Evolutionary conservation across 257 asterid species (phyloP).

Genomic region (Avicennia marina): DNA sequence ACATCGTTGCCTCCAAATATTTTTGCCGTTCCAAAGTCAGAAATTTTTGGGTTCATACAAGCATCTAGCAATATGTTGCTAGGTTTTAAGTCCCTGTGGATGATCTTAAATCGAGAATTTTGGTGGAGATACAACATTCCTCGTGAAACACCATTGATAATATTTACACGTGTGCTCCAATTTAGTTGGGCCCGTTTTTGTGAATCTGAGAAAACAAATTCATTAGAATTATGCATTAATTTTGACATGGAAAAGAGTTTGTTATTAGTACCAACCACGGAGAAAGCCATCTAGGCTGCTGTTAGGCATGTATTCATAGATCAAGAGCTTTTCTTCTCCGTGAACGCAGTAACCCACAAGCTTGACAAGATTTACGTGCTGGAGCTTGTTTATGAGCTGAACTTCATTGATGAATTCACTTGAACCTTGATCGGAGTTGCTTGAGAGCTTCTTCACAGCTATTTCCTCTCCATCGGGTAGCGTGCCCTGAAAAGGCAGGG

Average conservation of each 20-base stretch:
- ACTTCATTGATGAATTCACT: slow-evolving; percentile 25
- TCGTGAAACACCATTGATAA: slow-evolving; percentile 10
- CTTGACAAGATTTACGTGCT: slow-evolving; percentile 21
- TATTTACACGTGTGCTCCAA: slow-evolving; percentile 14
- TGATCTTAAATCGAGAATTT: slow-evolving; percentile 21
- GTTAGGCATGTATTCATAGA: slow-evolving; percentile 15
- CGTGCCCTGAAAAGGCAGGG: background rate
- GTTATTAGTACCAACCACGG: slow-evolving; percentile 9
- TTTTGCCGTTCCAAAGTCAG: slow-evolving; percentile 27
- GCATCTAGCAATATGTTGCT: slow-evolving; percentile 11
- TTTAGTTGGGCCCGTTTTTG: slow-evolving; percentile 6
- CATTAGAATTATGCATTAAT: too few relatives aligned
- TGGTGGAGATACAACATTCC: slow-evolving; percentile 21
- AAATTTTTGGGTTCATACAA: slow-evolving; percentile 19
- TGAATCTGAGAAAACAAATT: slow-evolving; percentile 3
- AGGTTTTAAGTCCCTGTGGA: slow-evolving; percentile 9
- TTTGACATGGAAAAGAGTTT: background rate
- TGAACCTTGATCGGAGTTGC: slow-evolving; percentile 13
- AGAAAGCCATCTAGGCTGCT: slow-evolving; percentile 20
- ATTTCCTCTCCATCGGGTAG: slow-evolving; percentile 11
- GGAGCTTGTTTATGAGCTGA: slow-evolving; percentile 16
- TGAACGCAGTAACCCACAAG: slow-evolving; percentile 22
- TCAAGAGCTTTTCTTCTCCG: slow-evolving; percentile 18
- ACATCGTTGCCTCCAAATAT: slow-evolving; percentile 11
- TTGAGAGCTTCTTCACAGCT: slow-evolving; percentile 20